A percentile compares a stretch with the other conserved stretches of the same genome.
These are phyloP conservation scores for Tremella mesenterica DNA, from an alignment of 768 basidiomycete species.

Conservation along the genomic window DNA sequence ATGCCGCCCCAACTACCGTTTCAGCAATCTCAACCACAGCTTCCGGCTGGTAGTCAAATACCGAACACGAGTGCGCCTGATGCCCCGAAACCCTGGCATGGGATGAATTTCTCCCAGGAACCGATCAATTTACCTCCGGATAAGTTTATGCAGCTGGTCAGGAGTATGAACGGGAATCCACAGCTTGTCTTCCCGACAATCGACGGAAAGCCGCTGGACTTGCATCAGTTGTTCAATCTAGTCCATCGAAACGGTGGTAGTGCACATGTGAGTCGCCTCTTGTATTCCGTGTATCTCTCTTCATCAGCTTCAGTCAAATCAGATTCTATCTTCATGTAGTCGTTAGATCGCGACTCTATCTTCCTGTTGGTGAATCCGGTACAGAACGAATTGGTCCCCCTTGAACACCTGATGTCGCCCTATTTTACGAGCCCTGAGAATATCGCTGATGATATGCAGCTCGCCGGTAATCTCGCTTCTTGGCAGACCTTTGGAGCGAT, in stretches of 20 bases:
- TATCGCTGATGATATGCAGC: constrained; percentile 3
- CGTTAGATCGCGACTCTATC: no score
- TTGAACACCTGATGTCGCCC: no score
- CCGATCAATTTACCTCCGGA: constrained; percentile 1
- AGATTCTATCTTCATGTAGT: no score
- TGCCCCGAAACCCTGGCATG: constrained; percentile 3
- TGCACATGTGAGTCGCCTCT: constrained; percentile 15
- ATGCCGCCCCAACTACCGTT: not conserved
- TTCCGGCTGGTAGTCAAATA: not conserved
- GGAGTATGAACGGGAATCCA: constrained; percentile 6
- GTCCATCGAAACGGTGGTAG: constrained; percentile 29
- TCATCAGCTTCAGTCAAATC: no score
- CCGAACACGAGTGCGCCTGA: not conserved
- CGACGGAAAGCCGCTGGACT: constrained; percentile 18
- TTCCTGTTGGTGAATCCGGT: no score
- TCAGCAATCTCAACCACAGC: constrained; percentile 5
- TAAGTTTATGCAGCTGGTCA: not conserved
- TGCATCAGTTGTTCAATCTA: constrained; percentile 23
- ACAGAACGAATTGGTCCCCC: no score
- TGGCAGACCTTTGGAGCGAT: constrained; percentile 21
- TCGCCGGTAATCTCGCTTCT: constrained; percentile 9
- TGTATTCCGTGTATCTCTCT: not conserved
- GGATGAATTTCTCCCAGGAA: constrained; percentile 18
- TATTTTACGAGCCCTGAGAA: no score
- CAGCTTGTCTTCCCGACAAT: constrained; percentile 17